Evolutionary conservation across 2,329 filamentous ascomycete genomes (phyloP), one percentile per base, ranked within the genome.

Genomic region (Rhytidhysteron rufulum): DNA sequence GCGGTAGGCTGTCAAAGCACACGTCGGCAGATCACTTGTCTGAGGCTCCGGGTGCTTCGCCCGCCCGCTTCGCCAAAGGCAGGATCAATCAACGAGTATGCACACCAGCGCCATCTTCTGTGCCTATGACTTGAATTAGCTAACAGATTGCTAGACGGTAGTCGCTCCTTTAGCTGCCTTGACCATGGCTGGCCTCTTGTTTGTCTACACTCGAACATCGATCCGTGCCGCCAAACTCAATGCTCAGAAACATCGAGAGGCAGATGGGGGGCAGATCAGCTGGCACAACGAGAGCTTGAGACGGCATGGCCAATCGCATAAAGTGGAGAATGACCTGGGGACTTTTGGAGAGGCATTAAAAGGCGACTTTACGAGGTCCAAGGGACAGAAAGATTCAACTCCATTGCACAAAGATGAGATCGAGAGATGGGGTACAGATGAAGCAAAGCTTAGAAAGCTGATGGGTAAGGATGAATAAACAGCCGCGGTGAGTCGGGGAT

Each of bases 181-280:
- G 47, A 76, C 75, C 11, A 82, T 83, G 79, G 79, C 79, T 13
- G 62, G 74, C 35, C 56, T 83, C 17, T 71, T 82, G 22, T 79
- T 77, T 60, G 65, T 75, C 24, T 86, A 86, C 63, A 72, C 80
- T 20, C 68, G 82, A 37, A 82, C 76, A 7, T 82, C 78, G 18
- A 86, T 86, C 46, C 71, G 75, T 44, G 77, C 80, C 18, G 83
- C 83, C 3, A 83, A 84, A 51, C 70, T 76, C 34, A 84, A 85
- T 48, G 82, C 82, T 0, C 73, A 79, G 49, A 67, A 70, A 45
- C 75, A 79, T 39, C 68, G 80, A 34, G 74, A 79, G 49, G 75
- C 73, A 29, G 76, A 80, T 45, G 76, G 74, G 20, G 78, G 74
- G 38, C 75, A 69, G 64, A 76, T 70, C 47, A 72, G 56, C 54